phyloP scores from a whole-genome alignment of 192 early-diverging fungal species.

The Thamnidium elegans region DNA sequence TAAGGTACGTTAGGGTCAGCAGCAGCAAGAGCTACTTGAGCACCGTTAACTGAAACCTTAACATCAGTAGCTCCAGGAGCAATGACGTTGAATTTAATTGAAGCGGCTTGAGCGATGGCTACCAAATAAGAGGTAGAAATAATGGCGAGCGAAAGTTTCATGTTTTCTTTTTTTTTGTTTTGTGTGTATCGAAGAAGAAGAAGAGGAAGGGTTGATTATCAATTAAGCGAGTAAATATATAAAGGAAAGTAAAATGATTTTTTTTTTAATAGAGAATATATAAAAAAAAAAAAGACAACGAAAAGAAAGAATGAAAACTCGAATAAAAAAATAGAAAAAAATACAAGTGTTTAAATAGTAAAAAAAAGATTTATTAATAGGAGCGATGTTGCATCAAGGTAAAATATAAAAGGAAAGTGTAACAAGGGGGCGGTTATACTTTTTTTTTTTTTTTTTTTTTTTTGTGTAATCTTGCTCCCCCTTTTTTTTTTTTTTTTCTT shows the following conservation, averaged over 20 bases:
- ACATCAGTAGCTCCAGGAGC: conserved; percentile 40
- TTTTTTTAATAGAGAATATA: too few relatives aligned
- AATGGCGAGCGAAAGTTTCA: conserved; percentile 19
- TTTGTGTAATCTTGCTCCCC: neutral
- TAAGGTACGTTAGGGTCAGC: conserved; percentile 36
- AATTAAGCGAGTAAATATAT: neutral
- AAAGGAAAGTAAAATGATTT: neutral
- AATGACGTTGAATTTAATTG: conserved; percentile 39
- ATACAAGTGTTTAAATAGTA: neutral
- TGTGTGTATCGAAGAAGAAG: too few relatives aligned
- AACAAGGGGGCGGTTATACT: too few relatives aligned
- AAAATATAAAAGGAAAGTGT: conserved; percentile 8
- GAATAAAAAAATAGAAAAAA: neutral
- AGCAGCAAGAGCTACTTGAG: conserved; percentile 27
- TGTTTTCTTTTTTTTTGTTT: neutral
- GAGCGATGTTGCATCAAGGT: too few relatives aligned
- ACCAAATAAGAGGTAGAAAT: conserved; percentile 17
- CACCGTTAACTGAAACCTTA: conserved; percentile 36
- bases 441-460: conserved; percentile 8
- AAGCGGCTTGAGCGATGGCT: conserved; percentile 29
- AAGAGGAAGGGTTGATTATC: too few relatives aligned
- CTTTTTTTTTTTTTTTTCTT: too few relatives aligned
- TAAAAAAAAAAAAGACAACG: neutral
- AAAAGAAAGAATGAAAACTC: neutral
- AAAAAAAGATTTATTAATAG: neutral